Base-by-base conservation (phyloP, 1,139 yeast genomes). In the Wickerhamomyces sp. region DNA sequence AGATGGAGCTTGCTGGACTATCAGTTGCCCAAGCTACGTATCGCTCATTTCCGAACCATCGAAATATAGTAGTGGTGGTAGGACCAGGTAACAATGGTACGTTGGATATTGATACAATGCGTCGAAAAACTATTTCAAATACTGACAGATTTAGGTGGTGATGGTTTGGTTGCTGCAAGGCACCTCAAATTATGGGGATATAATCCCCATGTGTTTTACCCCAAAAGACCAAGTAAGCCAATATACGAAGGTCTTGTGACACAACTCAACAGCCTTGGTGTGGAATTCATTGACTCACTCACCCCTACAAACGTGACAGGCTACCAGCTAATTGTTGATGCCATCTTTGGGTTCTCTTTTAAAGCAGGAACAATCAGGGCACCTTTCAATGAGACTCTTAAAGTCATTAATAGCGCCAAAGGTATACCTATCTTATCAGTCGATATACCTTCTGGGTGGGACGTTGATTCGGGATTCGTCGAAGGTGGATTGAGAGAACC, bases 361-460 rank as follows among this genome's bases (percentile, higher is more conserved):
- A 73, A 76, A 40, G 95, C 96, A 1, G 96, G 96, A 0, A 30
- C 35, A 3, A 68, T 91, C 33, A 66, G 97, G 36, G 74, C 73
- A 23, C 96, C 96, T 0, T 91, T 86, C 55, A 75, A 72, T 26
- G 65, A 66, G 0, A 71, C 83, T 21, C 67, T 91, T 36, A 50
- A 57, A 4, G 61, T 64, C 26, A 62, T 89, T 50, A 57, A 68
- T 18, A 49, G 61, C 4, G 36, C 47, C 5, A 47, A 57, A 9
- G 55, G 66, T 9, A 48, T 59, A 0, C 88, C 87, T 0, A 72
- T 89, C 4, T 75, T 86, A 0, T 77, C 95, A 1, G 85, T 91
- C 2, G 98, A 91, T 55, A 78, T 89, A 27, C 98, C 98, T 0
- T 83, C 95, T 1, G 95, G 96, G 0, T 91, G 98, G 98, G 93